Conservation (phyloP, 139 green algal species). For the Chlamydomonas sp. region DNA sequence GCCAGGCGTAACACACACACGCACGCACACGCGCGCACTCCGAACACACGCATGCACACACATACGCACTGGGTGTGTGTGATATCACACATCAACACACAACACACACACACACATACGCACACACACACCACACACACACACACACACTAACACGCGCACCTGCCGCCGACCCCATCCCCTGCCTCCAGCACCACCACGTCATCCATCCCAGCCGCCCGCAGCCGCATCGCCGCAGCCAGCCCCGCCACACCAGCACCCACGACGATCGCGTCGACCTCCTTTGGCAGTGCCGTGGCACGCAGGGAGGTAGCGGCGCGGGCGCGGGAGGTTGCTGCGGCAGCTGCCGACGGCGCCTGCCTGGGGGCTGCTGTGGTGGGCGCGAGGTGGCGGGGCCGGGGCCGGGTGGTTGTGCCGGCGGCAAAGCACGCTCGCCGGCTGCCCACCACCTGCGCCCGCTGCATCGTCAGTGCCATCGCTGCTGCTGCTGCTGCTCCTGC, state of each 20-base stretch:
- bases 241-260: conserved; percentile 46
- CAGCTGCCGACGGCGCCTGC: background rate
- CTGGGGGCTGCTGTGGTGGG: background rate
- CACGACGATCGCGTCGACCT: conserved; percentile 41
- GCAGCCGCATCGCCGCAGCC: conserved; percentile 31
- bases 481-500: too few relatives aligned
- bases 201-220: conserved; percentile 22
- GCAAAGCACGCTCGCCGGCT: background rate
- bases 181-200: conserved; percentile 72
- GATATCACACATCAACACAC: too few relatives aligned
- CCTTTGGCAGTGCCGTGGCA: conserved; percentile 9
- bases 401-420: background rate
- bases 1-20: background rate
- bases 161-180: conserved; percentile 84
- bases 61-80: too few relatives aligned
- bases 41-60: background rate
- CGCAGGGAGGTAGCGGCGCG: background rate
- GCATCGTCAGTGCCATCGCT: background rate
- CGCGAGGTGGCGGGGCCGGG: background rate
- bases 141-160: conserved; percentile 49
- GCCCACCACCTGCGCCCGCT: background rate
- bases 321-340: background rate
- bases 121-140: background rate
- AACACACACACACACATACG: background rate
- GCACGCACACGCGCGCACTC: background rate